Base-by-base conservation (phyloP, 352 stramenopile genomes). In the Phytophthora cactorum region DNA sequence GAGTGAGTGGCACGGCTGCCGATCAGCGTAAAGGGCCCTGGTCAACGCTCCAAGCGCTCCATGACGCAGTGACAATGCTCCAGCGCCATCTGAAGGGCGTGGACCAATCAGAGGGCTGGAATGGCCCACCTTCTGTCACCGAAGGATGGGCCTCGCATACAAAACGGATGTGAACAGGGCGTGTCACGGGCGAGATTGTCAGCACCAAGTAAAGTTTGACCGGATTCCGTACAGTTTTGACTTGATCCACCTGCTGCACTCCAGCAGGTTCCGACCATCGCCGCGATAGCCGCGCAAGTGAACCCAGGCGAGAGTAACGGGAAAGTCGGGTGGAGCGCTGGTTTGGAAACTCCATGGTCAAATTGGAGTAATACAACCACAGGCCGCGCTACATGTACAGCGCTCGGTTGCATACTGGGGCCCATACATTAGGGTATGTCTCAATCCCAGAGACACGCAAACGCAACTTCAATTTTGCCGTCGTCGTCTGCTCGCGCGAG, bases 101-200 rank as follows among this genome's bases (percentile, higher is more conserved):
- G 45, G 36, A 17, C 68, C 57, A 72, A 72, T 76, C 47, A 46
- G 46, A 55, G 43, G 2, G 11, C 11, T 8, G 25, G 11, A 15
- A 10, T 15, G 32, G 43, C 36, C 66, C 50, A 71, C 67, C 63
- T 52, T 58, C 68, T 76, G 68, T 66, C 58, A 62, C 50, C 52
- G 57, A 62, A 68, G 57, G 64, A 70, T 66, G 45, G 53, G 63
- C 6, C 17, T 5, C 3, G 4, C 27, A 57, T 73, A 66, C 58
- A 69, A 52, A 70, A 22, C 2, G 14, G 54, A 70, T 70, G 52
- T 68, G 34, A 55, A 10, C 15, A 11, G 38, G 12, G 47, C 44
- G 61, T 75, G 54, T 66, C 46, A 57, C 46, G 41, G 0, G 49
- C 59, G 34, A 39, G 52, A 49, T 34, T 12, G n/a, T 15, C n/a